Conservation (phyloP, 2,329 filamentous ascomycete genomes). For the Zasmidium angulare region DNA sequence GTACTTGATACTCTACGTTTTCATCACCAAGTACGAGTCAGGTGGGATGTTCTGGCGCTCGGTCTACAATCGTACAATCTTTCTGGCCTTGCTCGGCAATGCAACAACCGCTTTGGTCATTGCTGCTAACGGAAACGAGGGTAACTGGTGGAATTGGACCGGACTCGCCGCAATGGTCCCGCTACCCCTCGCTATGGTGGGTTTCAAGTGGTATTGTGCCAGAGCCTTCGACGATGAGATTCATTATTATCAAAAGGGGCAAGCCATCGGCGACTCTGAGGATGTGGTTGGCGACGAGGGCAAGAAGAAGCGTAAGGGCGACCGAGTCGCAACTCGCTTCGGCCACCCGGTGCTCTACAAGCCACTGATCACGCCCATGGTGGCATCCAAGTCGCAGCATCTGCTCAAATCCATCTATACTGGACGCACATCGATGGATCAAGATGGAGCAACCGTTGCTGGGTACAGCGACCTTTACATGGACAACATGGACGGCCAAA, state of each 20-base stretch:
- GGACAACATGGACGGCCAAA: constrained; percentile 68
- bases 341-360: constrained; percentile 89
- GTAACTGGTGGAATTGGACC: constrained; percentile 40
- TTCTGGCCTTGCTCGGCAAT: constrained; percentile 76
- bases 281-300: constrained; percentile 36
- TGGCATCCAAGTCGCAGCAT: constrained; percentile 85
- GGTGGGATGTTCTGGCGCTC: constrained; percentile 91
- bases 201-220: constrained; percentile 84
- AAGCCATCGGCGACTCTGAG: constrained; percentile 48
- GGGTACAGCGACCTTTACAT: constrained; percentile 84
- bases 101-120: constrained; percentile 73
- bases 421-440: constrained; percentile 66
- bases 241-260: constrained; percentile 73
- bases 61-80: constrained; percentile 88
- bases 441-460: constrained; percentile 59
- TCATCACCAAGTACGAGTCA: constrained; percentile 94
- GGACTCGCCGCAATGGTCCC: constrained; percentile 69
- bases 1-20: constrained; percentile 87
- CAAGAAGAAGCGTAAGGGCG: constrained; percentile 51
- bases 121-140: constrained; percentile 51
- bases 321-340: constrained; percentile 74
- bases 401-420: constrained; percentile 82
- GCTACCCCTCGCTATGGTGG: constrained; percentile 73
- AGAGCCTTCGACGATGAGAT: constrained; percentile 74
- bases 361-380: constrained; percentile 90